Percentiles rank a stretch among this genome's conserved stretches.
Conservation (phyloP, 306 rosid genomes). For the Prunus mira region DNA sequence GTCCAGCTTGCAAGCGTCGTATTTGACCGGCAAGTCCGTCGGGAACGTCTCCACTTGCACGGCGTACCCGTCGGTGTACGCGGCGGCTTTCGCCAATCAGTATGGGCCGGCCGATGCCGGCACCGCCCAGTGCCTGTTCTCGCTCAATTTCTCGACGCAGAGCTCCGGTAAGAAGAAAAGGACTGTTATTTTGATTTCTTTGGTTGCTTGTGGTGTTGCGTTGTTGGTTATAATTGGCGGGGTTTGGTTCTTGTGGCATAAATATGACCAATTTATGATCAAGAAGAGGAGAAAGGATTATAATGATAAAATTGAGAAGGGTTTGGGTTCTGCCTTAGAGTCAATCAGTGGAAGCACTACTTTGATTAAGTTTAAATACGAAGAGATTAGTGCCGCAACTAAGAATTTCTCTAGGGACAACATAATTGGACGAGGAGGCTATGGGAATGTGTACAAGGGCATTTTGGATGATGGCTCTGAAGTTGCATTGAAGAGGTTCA, state of each 20-base stretch:
- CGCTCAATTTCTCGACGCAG: slow-evolving; percentile 22
- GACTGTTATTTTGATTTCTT: slow-evolving; percentile 27
- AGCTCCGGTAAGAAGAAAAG: slow-evolving; percentile 25
- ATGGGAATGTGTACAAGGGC: slow-evolving; percentile 92
- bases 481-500: slow-evolving; percentile 88
- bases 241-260: slow-evolving; percentile 38
- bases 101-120: slow-evolving; percentile 50
- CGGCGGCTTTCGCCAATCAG: slow-evolving; percentile 56
- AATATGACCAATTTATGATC: slow-evolving; percentile 12
- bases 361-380: slow-evolving; percentile 65
- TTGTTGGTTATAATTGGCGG: slow-evolving; percentile 26
- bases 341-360: slow-evolving; percentile 67
- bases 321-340: slow-evolving; percentile 50
- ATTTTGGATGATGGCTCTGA: slow-evolving; percentile 57
- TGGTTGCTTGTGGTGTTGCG: slow-evolving; percentile 35
- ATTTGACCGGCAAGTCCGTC: slow-evolving; percentile 32
- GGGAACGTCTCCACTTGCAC: slow-evolving; percentile 66
- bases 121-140: slow-evolving; percentile 58
- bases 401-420: slow-evolving; percentile 65
- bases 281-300: slow-evolving; percentile 10
- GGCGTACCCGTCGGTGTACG: slow-evolving; percentile 47
- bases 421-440: slow-evolving; percentile 87
- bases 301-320: slow-evolving; percentile 28
- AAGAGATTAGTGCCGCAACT: slow-evolving; percentile 70
- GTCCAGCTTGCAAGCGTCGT: slow-evolving; percentile 24